Evolutionary conservation across 2,329 filamentous ascomycete genomes (phyloP), one percentile per base, ranked within the genome.

Genomic region (Aureobasidium sp.): DNA sequence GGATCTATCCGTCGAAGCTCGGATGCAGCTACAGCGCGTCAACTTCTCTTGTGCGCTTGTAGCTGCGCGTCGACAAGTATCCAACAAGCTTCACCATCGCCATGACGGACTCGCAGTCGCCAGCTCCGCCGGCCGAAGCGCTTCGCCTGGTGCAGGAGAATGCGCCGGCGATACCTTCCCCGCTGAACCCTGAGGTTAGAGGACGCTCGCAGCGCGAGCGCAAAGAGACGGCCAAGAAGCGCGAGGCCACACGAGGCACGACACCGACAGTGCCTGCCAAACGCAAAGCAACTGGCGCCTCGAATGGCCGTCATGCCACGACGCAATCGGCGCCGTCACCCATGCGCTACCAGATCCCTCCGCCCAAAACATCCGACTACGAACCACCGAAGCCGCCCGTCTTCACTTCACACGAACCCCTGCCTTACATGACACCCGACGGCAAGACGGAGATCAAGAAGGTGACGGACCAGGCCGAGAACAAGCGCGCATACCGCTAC

Each of bases 401-500:
- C 52, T 78, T 82, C 68, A 66, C 74, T 11, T 73, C 76, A 9
- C 77, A 78, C 67, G 79, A 81, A 66, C 79, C 79, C 0, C 65
- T 68, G 15, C 76, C 78, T 1, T 70, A 80, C 36, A 68, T 70
- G 58, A 76, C 76, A 44, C 77, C 75, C 17, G 73, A 78, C 49
- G 75, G 73, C 27, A 65, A 71, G 39, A 70, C 71, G 0, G 76
- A 81, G 67, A 70, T 81, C 59, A 76, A 75, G 70, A 80, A 78
- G 65, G 77, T 78, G 0, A 71, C 78, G 29, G 80, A 82, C 63
- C 76, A 73, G 62, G 82, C 86, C 8, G 85, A 84, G 70, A 87
- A 87, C 70, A 85, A 85, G 68, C 83, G 82, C 67, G 83, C 87
- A 61, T 97, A 93, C 73, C 88, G 91, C 64, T 97, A 97, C 73